A percentile compares a stretch with the other conserved stretches of the same genome.
phyloP scores from a whole-genome alignment of 2,329 filamentous ascomycete species.

The Verticillium nubilum region DNA sequence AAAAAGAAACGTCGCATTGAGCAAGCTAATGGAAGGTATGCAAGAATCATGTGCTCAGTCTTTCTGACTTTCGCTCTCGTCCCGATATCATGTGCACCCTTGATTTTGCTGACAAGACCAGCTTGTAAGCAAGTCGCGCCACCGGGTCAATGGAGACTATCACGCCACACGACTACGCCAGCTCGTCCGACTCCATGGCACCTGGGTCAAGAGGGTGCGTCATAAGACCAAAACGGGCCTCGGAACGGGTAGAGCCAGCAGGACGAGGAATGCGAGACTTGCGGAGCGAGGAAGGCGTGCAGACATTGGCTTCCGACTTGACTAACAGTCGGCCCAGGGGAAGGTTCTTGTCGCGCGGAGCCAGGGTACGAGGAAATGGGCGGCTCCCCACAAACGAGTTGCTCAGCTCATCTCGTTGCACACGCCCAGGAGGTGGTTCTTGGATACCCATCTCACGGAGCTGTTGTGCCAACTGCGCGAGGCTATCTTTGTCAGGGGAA shows the following conservation, averaged over 20 bases:
- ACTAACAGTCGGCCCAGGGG: conserved; percentile 8
- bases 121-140: background rate
- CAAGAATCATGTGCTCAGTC: too few species aligned
- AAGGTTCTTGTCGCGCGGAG: conserved; percentile 22
- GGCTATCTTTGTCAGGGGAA: conserved; percentile 34
- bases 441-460: conserved; percentile 16
- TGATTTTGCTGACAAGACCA: background rate
- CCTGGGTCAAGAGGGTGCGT: conserved; percentile 16
- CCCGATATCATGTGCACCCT: too few species aligned
- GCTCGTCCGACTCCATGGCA: conserved; percentile 26
- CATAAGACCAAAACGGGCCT: conserved; percentile 17
- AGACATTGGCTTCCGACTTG: background rate
- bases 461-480: conserved; percentile 30
- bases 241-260: conserved; percentile 13
- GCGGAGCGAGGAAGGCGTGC: background rate
- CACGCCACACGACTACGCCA: conserved; percentile 7
- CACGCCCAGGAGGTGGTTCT: background rate
- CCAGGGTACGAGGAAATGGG: conserved; percentile 9
- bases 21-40: too few species aligned
- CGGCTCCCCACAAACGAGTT: conserved; percentile 3
- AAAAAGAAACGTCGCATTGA: too few species aligned
- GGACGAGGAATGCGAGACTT: conserved; percentile 16
- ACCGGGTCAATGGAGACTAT: too few species aligned
- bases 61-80: too few species aligned
- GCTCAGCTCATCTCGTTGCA: conserved; percentile 3